phyloP scores from a whole-genome alignment of 345 rosid species.

The Cardamine occulta region DNA sequence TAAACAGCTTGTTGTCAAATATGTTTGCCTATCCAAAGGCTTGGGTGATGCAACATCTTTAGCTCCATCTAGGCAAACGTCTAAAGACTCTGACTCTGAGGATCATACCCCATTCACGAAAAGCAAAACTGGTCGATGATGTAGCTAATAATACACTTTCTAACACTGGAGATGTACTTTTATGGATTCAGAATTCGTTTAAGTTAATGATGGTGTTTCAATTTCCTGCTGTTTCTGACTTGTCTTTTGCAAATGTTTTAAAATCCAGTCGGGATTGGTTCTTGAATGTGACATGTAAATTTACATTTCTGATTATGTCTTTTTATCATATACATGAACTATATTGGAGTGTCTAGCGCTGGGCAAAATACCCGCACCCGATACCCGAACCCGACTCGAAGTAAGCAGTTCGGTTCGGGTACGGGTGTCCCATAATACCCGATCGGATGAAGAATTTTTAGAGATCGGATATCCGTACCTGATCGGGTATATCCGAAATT shows the following conservation, averaged over 20 bases:
- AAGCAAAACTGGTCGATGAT: not conserved
- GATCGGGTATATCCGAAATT: too few species aligned
- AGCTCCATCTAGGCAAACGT: not conserved
- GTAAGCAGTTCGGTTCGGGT: too few species aligned
- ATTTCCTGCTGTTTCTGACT: not conserved
- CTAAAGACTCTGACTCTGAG: not conserved
- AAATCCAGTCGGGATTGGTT: not conserved
- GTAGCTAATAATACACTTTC: not conserved
- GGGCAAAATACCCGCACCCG: too few species aligned
- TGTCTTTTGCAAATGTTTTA: not conserved
- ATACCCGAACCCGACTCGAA: too few species aligned
- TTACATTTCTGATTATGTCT: not conserved
- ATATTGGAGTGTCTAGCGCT: not conserved
- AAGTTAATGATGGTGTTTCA: not conserved
- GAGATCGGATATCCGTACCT: too few species aligned
- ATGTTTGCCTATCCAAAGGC: conserved; percentile 19
- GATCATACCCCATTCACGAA: not conserved
- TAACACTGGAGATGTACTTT: not conserved
- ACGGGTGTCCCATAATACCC: too few species aligned
- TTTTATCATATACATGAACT: not conserved
- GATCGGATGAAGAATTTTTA: too few species aligned
- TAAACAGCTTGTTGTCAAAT: conserved; percentile 48
- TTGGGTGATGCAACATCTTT: conserved; percentile 25
- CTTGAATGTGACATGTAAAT: not conserved
- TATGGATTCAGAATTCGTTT: not conserved